phyloP scores from a whole-genome alignment of 805 yeast species.

The Yarrowia sp. region DNA sequence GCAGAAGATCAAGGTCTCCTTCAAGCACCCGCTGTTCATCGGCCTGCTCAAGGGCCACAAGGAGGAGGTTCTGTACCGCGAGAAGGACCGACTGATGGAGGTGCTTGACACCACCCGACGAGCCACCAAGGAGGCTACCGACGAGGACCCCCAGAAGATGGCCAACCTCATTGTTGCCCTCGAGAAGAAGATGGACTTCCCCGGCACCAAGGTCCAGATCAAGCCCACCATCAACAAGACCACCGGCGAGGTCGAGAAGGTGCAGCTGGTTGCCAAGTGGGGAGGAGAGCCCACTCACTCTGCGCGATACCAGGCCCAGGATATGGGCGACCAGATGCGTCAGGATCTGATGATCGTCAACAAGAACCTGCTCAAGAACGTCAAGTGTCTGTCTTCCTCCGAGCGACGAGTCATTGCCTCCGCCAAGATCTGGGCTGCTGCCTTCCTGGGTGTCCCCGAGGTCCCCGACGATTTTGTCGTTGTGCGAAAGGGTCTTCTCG shows the following conservation, averaged over 20 bases:
- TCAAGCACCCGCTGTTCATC: constrained; percentile 80
- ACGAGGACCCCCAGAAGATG: constrained; percentile 79
- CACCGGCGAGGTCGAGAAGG: constrained; percentile 72
- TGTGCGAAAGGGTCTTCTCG: constrained; percentile 85
- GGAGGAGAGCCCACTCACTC: constrained; percentile 99
- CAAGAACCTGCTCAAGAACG: constrained; percentile 78
- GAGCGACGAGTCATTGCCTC: constrained; percentile 93
- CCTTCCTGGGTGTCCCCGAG: constrained; percentile 68
- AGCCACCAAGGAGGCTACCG: constrained; percentile 63
- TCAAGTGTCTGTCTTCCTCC: constrained; percentile 83
- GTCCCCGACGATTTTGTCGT: constrained; percentile 75
- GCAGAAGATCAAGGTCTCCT: constrained; percentile 94
- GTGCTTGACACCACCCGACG: constrained; percentile 80
- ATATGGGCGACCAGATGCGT: constrained; percentile 92
- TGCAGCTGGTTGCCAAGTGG: constrained; percentile 95
- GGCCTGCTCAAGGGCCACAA: constrained; percentile 88
- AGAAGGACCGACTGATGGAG: constrained; percentile 77
- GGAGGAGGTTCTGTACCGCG: constrained; percentile 93
- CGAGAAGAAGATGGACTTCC: constrained; percentile 82
- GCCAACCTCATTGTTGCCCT: constrained; percentile 75
- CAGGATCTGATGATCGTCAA: constrained; percentile 87
- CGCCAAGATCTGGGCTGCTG: constrained; percentile 81
- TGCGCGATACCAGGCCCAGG: constrained; percentile 89
- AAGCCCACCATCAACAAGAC: constrained; percentile 78
- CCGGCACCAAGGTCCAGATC: constrained; percentile 94